These are phyloP conservation scores for Keithomyces neogunnii DNA, from an alignment of 2,329 filamentous ascomycete species.

Conservation along the genomic window DNA sequence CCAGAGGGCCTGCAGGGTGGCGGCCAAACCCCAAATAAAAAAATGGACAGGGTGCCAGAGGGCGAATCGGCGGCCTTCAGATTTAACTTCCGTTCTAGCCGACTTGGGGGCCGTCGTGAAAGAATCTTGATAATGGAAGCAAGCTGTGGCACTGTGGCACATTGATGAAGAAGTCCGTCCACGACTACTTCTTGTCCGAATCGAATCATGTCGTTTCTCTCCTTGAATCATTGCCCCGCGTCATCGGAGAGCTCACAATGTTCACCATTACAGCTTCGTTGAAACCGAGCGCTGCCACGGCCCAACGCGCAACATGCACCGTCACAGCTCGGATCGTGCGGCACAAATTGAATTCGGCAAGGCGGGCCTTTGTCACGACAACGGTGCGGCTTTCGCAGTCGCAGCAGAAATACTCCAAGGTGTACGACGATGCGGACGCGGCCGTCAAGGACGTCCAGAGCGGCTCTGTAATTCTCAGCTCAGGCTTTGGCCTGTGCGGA, in stretches of 20 bases:
- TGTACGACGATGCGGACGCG: constrained; percentile 50
- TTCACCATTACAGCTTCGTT: not conserved
- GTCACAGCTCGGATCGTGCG: not conserved
- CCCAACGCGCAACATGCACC: not conserved
- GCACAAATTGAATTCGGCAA: not conserved
- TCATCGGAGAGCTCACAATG: not conserved
- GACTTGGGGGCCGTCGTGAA: too few relatives aligned
- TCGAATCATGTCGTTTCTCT: not conserved
- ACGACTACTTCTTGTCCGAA: too few relatives aligned
- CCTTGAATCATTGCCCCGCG: too few relatives aligned
- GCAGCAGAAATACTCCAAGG: constrained; percentile 32
- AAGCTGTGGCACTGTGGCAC: too few relatives aligned
- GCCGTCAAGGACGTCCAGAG: constrained; percentile 64
- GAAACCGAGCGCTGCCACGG: not conserved
- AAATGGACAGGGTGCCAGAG: not conserved
- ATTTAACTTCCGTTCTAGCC: not conserved
- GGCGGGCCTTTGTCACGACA: constrained; percentile 7
- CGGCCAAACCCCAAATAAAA: too few relatives aligned
- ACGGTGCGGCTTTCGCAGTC: constrained; percentile 5
- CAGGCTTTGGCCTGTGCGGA: constrained; percentile 76
- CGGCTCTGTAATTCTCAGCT: constrained; percentile 63
- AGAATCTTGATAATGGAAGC: too few relatives aligned
- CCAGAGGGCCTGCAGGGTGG: too few relatives aligned
- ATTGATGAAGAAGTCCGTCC: too few relatives aligned
- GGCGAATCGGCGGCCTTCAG: not conserved